Evolutionary conservation across 192 early-diverging fungal species (phyloP).

Genomic region (Entomortierella lignicola): DNA sequence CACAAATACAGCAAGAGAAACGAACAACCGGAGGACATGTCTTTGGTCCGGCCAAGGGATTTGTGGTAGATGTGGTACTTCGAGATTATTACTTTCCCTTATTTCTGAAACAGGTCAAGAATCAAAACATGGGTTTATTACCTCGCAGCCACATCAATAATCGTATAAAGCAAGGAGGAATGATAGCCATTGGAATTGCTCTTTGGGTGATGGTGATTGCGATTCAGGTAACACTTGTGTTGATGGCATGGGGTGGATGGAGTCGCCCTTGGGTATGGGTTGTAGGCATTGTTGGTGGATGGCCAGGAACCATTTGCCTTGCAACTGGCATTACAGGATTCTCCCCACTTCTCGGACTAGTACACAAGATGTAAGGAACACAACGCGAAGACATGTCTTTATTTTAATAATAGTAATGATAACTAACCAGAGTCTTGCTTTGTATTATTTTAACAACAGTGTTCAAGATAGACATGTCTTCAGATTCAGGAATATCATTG

Average conservation of each 20-base stretch:
- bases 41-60: constrained; percentile 39
- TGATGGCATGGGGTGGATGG: constrained; percentile 35
- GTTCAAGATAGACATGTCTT: constrained; percentile 21
- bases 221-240: constrained; percentile 9
- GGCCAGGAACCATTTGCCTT: constrained; percentile 7
- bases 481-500: constrained; percentile 8
- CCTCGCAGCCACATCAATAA: constrained; percentile 18
- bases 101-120: constrained; percentile 31
- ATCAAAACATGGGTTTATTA: constrained; percentile 33
- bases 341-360: constrained; percentile 24
- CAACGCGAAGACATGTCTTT: neutral
- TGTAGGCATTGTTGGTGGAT: constrained; percentile 25
- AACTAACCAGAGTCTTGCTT: neutral
- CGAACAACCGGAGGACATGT: constrained; percentile 18
- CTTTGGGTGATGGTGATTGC: constrained; percentile 14
- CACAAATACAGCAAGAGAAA: constrained; percentile 29
- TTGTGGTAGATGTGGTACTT: constrained; percentile 44
- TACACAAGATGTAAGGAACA: constrained; percentile 18
- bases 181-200: neutral
- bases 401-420: neutral
- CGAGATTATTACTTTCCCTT: constrained; percentile 40
- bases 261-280: constrained; percentile 30
- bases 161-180: constrained; percentile 13
- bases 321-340: constrained; percentile 22
- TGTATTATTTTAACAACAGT: constrained; percentile 1